Conservation (phyloP, 129 eudicot species). For the Centaurea solstitialis region DNA sequence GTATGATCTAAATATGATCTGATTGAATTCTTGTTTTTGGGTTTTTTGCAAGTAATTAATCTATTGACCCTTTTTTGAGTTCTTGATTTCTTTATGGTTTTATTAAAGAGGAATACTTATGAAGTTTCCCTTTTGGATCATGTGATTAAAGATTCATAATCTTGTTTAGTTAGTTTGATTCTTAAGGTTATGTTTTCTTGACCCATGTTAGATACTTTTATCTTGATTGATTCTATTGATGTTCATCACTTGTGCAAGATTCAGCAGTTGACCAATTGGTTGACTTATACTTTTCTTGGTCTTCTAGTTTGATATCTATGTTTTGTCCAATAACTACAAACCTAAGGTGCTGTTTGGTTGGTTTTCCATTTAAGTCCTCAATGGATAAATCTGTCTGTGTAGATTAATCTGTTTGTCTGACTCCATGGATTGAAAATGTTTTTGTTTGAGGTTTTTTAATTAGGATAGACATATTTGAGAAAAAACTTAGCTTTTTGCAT, state of each 20-base stretch:
- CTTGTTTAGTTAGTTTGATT: too few species aligned
- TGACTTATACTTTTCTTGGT: constrained; percentile 16
- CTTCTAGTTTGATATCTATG: not conserved
- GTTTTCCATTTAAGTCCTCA: too few species aligned
- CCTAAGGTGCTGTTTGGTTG: too few species aligned
- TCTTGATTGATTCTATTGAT: not conserved
- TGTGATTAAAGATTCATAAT: not conserved
- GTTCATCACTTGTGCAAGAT: constrained; percentile 8
- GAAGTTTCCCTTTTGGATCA: not conserved
- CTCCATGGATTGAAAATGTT: too few species aligned
- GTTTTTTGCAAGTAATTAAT: not conserved
- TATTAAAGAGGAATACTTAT: not conserved
- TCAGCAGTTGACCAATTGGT: constrained; percentile 17
- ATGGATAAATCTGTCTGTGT: too few species aligned
- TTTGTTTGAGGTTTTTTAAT: too few species aligned
- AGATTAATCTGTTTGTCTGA: too few species aligned
- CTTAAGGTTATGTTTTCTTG: not conserved
- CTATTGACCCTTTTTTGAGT: not conserved
- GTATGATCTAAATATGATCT: constrained; percentile 7
- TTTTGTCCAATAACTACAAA: not conserved
- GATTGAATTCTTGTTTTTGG: constrained; percentile 1
- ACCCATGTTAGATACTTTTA: not conserved
- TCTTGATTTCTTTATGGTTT: constrained; percentile 9
- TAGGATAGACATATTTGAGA: too few species aligned
- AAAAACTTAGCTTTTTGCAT: too few species aligned